phyloP scores from a whole-genome alignment of 805 yeast genomes.

The Barnettozyma vustinii region DNA sequence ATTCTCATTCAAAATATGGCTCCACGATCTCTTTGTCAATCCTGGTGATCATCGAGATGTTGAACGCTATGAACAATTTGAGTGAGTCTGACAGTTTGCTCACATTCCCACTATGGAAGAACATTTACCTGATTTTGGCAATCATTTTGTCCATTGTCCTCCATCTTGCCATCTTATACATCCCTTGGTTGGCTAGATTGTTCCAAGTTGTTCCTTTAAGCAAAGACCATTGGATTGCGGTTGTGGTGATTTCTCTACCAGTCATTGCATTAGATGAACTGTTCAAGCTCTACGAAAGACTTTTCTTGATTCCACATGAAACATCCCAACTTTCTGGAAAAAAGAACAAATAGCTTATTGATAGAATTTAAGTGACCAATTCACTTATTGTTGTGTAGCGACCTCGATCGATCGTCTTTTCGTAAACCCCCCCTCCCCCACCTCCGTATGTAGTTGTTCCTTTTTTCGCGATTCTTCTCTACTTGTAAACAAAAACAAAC shows the following conservation, averaged over 20 bases:
- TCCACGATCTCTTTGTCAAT: constrained; percentile 37
- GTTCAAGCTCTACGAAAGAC: constrained; percentile 31
- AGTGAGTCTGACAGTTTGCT: constrained; percentile 34
- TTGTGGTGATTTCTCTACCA: constrained; percentile 30
- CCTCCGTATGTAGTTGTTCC: no score
- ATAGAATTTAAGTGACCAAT: not conserved
- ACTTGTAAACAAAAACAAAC: no score
- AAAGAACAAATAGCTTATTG: not conserved
- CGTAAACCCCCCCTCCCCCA: no score
- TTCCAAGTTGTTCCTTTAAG: constrained; percentile 31
- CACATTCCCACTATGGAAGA: constrained; percentile 34
- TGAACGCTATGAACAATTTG: constrained; percentile 35
- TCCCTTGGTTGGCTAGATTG: constrained; percentile 29
- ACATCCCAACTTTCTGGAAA: not conserved
- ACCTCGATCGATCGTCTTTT: no score
- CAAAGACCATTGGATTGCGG: constrained; percentile 32
- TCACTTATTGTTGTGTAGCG: no score
- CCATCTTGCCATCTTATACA: constrained; percentile 30
- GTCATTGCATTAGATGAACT: constrained; percentile 34
- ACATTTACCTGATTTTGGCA: constrained; percentile 33
- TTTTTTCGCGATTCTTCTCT: not conserved
- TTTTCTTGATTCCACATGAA: constrained; percentile 8
- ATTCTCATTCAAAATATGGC: constrained; percentile 24
- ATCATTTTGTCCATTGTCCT: constrained; percentile 30
- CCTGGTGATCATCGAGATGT: constrained; percentile 36